Base-by-base conservation (phyloP, 768 basidiomycete genomes). In the Hygrophorus pudorinus region DNA sequence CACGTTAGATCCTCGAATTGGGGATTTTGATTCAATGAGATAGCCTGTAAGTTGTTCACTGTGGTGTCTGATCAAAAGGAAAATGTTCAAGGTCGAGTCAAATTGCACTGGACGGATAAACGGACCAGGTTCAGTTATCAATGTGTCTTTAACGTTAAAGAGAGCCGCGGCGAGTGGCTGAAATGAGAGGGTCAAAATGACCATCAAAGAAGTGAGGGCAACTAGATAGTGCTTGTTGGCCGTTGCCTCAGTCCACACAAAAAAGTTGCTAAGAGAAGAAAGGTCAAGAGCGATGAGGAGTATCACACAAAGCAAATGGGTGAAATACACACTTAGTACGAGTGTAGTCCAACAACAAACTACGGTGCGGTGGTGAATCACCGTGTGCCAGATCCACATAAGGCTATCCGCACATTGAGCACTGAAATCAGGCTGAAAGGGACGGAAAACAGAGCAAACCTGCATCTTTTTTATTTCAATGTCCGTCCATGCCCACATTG, bases 361-460 rank as follows among this genome's bases (percentile, higher is more conserved):
- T 73, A 6, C 68, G 66, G 44, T 75, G 62, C 5, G 76, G 66
- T 0, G 73, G 71, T 1, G 75, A 68, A 46, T 76, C 67, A 1
- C 76, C 76, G 38, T 72, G 71, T 2, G 73, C 71, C 9, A 77
- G 69, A 48, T 76, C 75, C 17, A 78, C 68, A 52, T 77, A 78
- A 5, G 76, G 76, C 72, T 76, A 4, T 40, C 24, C 24, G 31
- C 18, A 24, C 12, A 38, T 20, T 34, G 29, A 48, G 17, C 45
- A 37, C 33, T 28, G 9, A 41, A 30, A 17, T 2, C 27, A 32
- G n/a, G 24, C n/a, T 27, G 30, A 42, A 27, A 30, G n/a, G 17
- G 37, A 6, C 16, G 2, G 11, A n/a, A 13, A 11, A 29, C 13
- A 33, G 13, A 20, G 21, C 4, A 37, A 40, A 70, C 72, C 63